Percentiles rank a stretch among this genome's conserved stretches.
Evolutionary conservation across 176 grass and related monocot genomes (phyloP).

Genomic region (bread wheat (Triticum aestivum)): DNA sequence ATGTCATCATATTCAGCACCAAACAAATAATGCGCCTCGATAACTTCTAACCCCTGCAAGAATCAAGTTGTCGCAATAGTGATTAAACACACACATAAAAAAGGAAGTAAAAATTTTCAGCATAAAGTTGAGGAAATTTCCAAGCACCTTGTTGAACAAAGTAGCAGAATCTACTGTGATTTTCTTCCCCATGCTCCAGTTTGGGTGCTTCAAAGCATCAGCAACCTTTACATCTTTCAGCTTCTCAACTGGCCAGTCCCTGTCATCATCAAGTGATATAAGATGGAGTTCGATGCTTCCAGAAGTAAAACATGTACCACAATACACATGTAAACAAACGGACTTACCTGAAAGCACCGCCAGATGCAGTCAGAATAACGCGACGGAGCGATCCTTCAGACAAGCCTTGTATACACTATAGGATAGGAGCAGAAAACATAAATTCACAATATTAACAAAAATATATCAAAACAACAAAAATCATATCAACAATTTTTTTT

Average conservation of each 20-base stretch:
- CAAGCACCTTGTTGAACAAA: slow-evolving; percentile 89
- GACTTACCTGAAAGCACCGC: slow-evolving; percentile 92
- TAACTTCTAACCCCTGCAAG: slow-evolving; percentile 92
- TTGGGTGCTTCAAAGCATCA: slow-evolving; percentile 95
- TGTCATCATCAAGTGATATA: slow-evolving; percentile 32
- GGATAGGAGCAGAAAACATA: not conserved
- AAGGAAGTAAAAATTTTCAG: not conserved
- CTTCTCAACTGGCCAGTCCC: slow-evolving; percentile 89
- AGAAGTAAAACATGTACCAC: not conserved
- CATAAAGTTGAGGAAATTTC: not conserved
- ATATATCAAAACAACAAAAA: too few relatives aligned
- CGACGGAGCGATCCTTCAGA: slow-evolving; percentile 79
- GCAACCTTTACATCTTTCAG: slow-evolving; percentile 96
- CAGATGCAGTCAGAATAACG: slow-evolving; percentile 96
- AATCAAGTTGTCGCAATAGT: slow-evolving; percentile 17
- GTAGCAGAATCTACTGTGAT: slow-evolving; percentile 99
- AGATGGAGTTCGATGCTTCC: slow-evolving; percentile 28
- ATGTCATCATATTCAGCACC: slow-evolving; percentile 92
- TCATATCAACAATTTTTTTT: too few relatives aligned
- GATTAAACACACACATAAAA: slow-evolving; percentile 17
- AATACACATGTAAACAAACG: not conserved
- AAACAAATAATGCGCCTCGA: slow-evolving; percentile 97
- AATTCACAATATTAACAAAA: too few relatives aligned
- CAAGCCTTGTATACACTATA: slow-evolving; percentile 96
- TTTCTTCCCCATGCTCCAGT: slow-evolving; percentile 99